These are phyloP conservation scores for Zoysia japonica DNA, from an alignment of 176 grass and related monocot species.

Conservation along the genomic window DNA sequence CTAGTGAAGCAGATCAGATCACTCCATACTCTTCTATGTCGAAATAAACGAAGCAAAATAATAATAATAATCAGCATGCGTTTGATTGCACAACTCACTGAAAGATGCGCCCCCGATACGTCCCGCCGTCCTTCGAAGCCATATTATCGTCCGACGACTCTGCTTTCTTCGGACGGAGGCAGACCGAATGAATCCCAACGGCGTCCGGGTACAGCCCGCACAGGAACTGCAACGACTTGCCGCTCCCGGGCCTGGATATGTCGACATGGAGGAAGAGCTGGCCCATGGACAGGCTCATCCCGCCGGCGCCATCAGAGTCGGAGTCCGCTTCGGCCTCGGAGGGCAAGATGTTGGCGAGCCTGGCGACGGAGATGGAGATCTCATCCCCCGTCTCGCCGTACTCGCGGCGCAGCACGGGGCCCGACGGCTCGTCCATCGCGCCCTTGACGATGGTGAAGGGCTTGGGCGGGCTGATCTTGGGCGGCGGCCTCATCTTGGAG, in stretches of 20 bases:
- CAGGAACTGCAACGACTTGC: conserved; percentile 86
- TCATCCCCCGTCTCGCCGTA: conserved; percentile 72
- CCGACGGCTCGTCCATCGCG: conserved; percentile 61
- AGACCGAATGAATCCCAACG: conserved; percentile 88
- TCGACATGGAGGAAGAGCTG: conserved; percentile 95
- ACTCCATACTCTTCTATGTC: neutral
- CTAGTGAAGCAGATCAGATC: conserved; percentile 11
- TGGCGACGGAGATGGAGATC: conserved; percentile 85
- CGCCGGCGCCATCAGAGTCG: conserved; percentile 36
- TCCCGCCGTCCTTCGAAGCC: conserved; percentile 27
- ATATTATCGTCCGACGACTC: conserved; percentile 10
- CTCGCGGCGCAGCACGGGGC: conserved; percentile 60
- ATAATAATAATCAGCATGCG: neutral
- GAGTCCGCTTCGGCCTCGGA: conserved; percentile 47
- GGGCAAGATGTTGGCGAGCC: conserved; percentile 76
- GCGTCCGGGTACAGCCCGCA: conserved; percentile 90
- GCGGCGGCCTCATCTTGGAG: conserved; percentile 81
- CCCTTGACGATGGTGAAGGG: conserved; percentile 80
- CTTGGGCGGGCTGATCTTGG: conserved; percentile 70
- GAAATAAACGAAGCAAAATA: conserved; percentile 6
- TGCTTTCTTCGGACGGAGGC: conserved; percentile 66
- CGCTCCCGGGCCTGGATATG: conserved; percentile 57
- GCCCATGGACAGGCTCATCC: conserved; percentile 57
- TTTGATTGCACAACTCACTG: conserved; percentile 63
- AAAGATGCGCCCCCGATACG: conserved; percentile 84